Evolutionary conservation across 768 basidiomycete genomes (phyloP).

Genomic region (Tricholoma bakamatsutake): DNA sequence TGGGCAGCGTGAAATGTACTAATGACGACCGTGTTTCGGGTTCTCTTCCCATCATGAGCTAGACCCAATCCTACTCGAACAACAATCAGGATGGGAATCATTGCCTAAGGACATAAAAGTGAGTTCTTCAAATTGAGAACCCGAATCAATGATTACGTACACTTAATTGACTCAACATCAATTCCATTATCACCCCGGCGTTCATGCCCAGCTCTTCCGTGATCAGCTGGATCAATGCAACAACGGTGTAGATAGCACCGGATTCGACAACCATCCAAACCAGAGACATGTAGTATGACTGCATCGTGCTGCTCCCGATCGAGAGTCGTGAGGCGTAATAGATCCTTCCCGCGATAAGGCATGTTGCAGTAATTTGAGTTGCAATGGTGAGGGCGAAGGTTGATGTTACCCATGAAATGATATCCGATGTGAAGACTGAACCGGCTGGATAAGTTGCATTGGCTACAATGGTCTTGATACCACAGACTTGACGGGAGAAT

Average conservation of each 20-base stretch:
- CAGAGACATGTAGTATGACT: slow-evolving; percentile 15
- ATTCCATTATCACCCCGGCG: slow-evolving; percentile 23
- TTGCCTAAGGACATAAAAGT: slow-evolving; percentile 4
- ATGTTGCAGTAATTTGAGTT: slow-evolving; percentile 21
- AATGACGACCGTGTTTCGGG: slow-evolving; percentile 14
- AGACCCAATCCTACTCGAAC: slow-evolving; percentile 20
- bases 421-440: slow-evolving; percentile 22
- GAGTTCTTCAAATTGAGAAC: not conserved
- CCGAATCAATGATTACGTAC: slow-evolving; percentile 9
- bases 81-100: slow-evolving; percentile 19
- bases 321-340: slow-evolving; percentile 15
- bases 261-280: slow-evolving; percentile 21
- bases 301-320: slow-evolving; percentile 4
- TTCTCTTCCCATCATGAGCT: slow-evolving; percentile 12
- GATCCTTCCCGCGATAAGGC: slow-evolving; percentile 18
- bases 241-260: slow-evolving; percentile 21
- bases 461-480: slow-evolving; percentile 21
- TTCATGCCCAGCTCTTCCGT: slow-evolving; percentile 23
- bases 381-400: slow-evolving; percentile 22
- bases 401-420: slow-evolving; percentile 22
- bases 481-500: slow-evolving; percentile 9
- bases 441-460: slow-evolving; percentile 15
- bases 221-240: slow-evolving; percentile 20
- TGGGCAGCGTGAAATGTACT: slow-evolving; percentile 6
- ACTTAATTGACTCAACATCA: slow-evolving; percentile 21